Percentiles rank a stretch among this genome's conserved stretches.
These are phyloP conservation scores for Candida easanensis DNA, from an alignment of 805 yeast species.

Conservation along the genomic window DNA sequence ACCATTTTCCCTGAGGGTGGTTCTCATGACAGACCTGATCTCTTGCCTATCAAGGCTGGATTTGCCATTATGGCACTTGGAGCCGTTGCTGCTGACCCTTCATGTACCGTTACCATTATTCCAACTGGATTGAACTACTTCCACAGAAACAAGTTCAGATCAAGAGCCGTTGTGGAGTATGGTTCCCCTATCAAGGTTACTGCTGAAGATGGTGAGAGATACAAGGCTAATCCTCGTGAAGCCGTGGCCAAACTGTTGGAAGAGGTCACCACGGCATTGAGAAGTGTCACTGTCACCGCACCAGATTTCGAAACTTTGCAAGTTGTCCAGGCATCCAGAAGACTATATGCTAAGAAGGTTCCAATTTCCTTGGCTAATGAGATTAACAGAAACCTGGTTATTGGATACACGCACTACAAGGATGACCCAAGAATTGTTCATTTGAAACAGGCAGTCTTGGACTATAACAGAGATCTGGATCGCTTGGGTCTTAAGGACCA, in stretches of 20 bases:
- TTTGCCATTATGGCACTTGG: slow-evolving; percentile 98
- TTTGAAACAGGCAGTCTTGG: slow-evolving; percentile 59
- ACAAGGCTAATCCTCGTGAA: slow-evolving; percentile 65
- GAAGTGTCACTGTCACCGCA: slow-evolving; percentile 88
- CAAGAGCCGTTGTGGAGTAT: slow-evolving; percentile 91
- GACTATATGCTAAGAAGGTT: slow-evolving; percentile 69
- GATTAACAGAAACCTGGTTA: slow-evolving; percentile 81
- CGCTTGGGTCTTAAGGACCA: slow-evolving; percentile 69
- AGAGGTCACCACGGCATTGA: slow-evolving; percentile 68
- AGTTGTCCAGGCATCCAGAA: slow-evolving; percentile 91
- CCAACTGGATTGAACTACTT: slow-evolving; percentile 97
- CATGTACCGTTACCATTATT: slow-evolving; percentile 75
- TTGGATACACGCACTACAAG: slow-evolving; percentile 75
- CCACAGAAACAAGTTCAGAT: slow-evolving; percentile 90
- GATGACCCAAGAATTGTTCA: slow-evolving; percentile 66
- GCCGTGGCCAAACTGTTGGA: slow-evolving; percentile 74
- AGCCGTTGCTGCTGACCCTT: slow-evolving; percentile 75
- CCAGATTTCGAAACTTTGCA: slow-evolving; percentile 90
- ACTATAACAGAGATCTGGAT: slow-evolving; percentile 63
- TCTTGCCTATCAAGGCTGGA: slow-evolving; percentile 92
- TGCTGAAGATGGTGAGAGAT: slow-evolving; percentile 57
- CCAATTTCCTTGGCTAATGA: slow-evolving; percentile 82
- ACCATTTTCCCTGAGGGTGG: slow-evolving; percentile 99
- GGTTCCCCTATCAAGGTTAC: slow-evolving; percentile 80
- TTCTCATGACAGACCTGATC: slow-evolving; percentile 88